These are phyloP conservation scores for Cucumis cinereus DNA, from an alignment of 306 rosid species.

Conservation along the genomic window DNA sequence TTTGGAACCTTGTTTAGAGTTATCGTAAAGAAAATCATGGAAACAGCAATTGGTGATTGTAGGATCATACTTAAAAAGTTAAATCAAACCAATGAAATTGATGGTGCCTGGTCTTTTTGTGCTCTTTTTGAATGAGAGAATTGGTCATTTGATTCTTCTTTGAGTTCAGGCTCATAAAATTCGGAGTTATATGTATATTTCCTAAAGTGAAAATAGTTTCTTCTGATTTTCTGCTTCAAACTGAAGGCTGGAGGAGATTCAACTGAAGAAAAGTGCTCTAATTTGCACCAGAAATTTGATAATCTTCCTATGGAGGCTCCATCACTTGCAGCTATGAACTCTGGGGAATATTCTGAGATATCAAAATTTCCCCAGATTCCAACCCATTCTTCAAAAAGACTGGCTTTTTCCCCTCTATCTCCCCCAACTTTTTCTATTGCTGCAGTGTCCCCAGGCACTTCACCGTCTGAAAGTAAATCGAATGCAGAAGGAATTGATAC, in stretches of 20 bases:
- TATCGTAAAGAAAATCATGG: neutral
- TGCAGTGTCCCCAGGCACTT: conserved; percentile 32
- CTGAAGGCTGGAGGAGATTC: conserved; percentile 24
- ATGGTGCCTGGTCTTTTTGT: neutral
- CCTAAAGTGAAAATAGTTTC: neutral
- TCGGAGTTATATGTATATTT: neutral
- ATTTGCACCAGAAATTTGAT: conserved; percentile 24
- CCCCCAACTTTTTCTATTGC: conserved; percentile 28
- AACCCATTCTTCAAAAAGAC: conserved; percentile 39
- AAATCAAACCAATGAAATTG: neutral
- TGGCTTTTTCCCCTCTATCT: conserved; percentile 42
- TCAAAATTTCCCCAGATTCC: conserved; percentile 47
- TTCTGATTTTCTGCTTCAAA: conserved; percentile 11
- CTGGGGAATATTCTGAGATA: conserved; percentile 35
- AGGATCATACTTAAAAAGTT: neutral
- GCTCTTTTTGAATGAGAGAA: neutral
- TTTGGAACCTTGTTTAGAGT: neutral
- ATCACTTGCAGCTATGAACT: conserved; percentile 22
- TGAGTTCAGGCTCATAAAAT: neutral
- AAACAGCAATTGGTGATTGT: neutral
- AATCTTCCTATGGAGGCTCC: conserved; percentile 32
- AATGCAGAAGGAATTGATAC: conserved; percentile 38
- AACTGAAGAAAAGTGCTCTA: conserved; percentile 34
- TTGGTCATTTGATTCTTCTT: neutral
- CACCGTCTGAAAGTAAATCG: conserved; percentile 29